Evolutionary conservation across 495 filamentous ascomycete species (phyloP), one percentile per base, ranked within the genome.

Genomic region (Penicillium arizonense): DNA sequence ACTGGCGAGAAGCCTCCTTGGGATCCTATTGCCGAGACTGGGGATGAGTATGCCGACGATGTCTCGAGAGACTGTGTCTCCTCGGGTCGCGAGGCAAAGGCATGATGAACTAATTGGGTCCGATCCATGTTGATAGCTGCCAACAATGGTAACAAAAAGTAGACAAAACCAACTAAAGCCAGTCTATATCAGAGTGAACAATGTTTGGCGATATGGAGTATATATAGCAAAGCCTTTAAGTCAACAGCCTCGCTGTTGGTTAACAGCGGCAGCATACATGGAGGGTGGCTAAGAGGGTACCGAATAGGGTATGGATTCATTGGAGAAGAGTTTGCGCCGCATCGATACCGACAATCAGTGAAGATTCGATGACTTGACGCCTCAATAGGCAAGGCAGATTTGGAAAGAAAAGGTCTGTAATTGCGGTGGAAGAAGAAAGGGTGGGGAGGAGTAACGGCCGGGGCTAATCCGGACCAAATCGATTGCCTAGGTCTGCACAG

Each of bases 381-480:
- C 69, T 59, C 49, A 43, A 52, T 45, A 54, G 67, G 49, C 68
- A 67, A 75, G 72, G 72, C 72, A 72, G 72, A 73, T 55, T 73
- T 61, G 47, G 39, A 16, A 52, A 45, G 20, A 45, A 49, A 52
- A 54, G 55, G 50, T 56, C 56, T 63, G 65, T 60, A 54, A 60
- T 61, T 57, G 65, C 55, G 53, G 59, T 63, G 61, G 64, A 53
- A 52, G 49, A 34, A 44, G 53, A 44, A 51, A 55, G 53, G 62
- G 58, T 56, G 57, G 59, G 52, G 49, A 43, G 58, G 47, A 55
- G 48, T 57, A 64, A 64, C 56, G 50, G 49, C 34, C 47, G 59
- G 61, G 55, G 56, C 53, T 61, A 53, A 44, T 57, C 57, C 57
- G 61, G 55, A 56, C 61, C 55, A 58, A 58, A 57, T 68, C 62